A percentile compares a stretch with the other conserved stretches of the same genome.
Conservation (phyloP, 768 basidiomycete genomes). For the Mycena amicta region DNA sequence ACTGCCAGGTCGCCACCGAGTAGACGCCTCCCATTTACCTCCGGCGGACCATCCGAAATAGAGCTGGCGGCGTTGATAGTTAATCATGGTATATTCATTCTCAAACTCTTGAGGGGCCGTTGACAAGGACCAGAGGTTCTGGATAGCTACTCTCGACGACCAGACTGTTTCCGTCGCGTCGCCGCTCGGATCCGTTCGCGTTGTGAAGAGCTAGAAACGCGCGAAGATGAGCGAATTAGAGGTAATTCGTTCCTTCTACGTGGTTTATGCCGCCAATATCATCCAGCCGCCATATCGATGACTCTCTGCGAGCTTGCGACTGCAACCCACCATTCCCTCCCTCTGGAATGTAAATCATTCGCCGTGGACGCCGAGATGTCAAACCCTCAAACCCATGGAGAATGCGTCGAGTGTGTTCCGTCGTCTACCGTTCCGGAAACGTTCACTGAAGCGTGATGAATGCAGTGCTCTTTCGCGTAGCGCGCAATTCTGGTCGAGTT, state of each 20-base stretch:
- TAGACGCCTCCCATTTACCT: too few relatives aligned
- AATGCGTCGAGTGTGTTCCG: slow-evolving; percentile 57
- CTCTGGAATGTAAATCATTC: slow-evolving; percentile 62
- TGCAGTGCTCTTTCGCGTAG: slow-evolving; percentile 72
- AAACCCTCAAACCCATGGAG: slow-evolving; percentile 34
- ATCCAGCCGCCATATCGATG: slow-evolving; percentile 70
- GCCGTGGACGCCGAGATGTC: slow-evolving; percentile 22
- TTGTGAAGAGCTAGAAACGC: slow-evolving; percentile 60
- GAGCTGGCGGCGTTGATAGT: slow-evolving; percentile 16
- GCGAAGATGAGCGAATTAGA: slow-evolving; percentile 62
- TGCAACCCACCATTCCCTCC: slow-evolving; percentile 65
- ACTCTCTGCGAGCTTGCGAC: slow-evolving; percentile 81
- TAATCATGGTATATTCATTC: slow-evolving; percentile 17
- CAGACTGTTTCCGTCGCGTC: slow-evolving; percentile 66
- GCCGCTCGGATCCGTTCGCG: slow-evolving; percentile 47
- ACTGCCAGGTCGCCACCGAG: slow-evolving; percentile 5
- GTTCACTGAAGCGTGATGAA: not conserved
- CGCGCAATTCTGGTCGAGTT: slow-evolving; percentile 84
- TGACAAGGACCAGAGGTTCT: slow-evolving; percentile 38
- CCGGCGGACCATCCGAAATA: not conserved
- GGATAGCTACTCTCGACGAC: slow-evolving; percentile 44
- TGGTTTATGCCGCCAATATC: not conserved
- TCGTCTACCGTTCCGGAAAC: not conserved
- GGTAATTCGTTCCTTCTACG: slow-evolving; percentile 37
- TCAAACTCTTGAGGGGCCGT: not conserved